Evolutionary conservation across 2,329 filamentous ascomycete species (phyloP).

Genomic region (Coniochaeta pulveracea): DNA sequence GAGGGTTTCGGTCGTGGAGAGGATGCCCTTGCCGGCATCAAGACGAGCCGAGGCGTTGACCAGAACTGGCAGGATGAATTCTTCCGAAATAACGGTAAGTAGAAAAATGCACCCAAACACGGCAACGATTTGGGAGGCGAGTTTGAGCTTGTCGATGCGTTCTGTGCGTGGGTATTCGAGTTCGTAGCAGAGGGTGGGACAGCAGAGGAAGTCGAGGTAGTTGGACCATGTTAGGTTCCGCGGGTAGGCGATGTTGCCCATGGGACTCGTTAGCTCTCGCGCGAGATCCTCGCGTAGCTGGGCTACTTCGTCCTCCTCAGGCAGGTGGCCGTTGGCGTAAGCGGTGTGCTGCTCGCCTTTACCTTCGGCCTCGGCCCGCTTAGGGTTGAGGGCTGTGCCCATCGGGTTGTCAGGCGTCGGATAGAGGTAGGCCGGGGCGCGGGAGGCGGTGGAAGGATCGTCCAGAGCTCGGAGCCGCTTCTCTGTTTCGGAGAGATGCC

Average conservation of each 20-base stretch:
- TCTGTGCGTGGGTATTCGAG: slow-evolving; percentile 81
- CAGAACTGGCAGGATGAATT: slow-evolving; percentile 89
- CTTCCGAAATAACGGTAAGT: slow-evolving; percentile 80
- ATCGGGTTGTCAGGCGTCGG: slow-evolving; percentile 47
- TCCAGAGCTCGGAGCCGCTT: slow-evolving; percentile 73
- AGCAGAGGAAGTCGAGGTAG: slow-evolving; percentile 78
- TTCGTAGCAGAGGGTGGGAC: slow-evolving; percentile 95
- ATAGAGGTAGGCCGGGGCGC: slow-evolving; percentile 65
- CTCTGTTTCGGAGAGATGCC: slow-evolving; percentile 81
- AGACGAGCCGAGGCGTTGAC: slow-evolving; percentile 53
- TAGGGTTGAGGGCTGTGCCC: slow-evolving; percentile 22
- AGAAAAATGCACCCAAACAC: slow-evolving; percentile 96
- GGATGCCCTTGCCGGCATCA: slow-evolving; percentile 21
- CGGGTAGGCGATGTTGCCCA: slow-evolving; percentile 84
- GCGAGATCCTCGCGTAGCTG: slow-evolving; percentile 79
- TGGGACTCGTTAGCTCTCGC: slow-evolving; percentile 78
- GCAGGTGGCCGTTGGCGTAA: slow-evolving; percentile 13
- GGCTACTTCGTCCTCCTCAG: slow-evolving; percentile 39
- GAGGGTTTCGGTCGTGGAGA: slow-evolving; percentile 49
- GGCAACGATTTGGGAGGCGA: slow-evolving; percentile 76
- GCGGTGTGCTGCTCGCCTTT: slow-evolving; percentile 10
- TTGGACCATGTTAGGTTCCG: slow-evolving; percentile 75
- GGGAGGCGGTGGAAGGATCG: slow-evolving; percentile 56
- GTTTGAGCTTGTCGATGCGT: slow-evolving; percentile 65
- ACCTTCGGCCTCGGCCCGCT: slow-evolving; percentile 13